Base-by-base conservation (phyloP, 495 filamentous ascomycete genomes). In the Hypoxylon cercidicola region DNA sequence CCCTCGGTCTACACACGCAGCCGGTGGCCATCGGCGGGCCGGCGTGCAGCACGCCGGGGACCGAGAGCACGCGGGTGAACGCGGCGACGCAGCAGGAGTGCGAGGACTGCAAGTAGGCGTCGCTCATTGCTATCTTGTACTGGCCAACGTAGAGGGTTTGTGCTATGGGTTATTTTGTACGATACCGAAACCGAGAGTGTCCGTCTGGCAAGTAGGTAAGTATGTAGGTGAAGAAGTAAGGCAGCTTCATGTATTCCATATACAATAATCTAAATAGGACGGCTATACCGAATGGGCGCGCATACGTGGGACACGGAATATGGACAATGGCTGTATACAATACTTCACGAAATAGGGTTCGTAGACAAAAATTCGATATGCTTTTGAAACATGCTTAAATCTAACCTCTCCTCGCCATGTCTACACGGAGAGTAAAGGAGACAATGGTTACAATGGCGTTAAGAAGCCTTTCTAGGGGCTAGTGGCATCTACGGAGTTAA, bases 51-150 rank as follows among this genome's bases (percentile, higher is more conserved):
- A 53, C 46, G 19, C 59, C 60, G 16, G 52, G 34, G 37, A 23
- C 18, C 1, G 55, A 60, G 62, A 60, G 30, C 59, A 25, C 44
- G 57, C 30, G 44, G 48, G 55, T 57, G 34, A 62, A 66, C 10
- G 41, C 34, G 9, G 20, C 13, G 25, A 45, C 41, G 44, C 23
- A 47, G 52, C 50, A 41, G 28, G 62, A 64, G 19, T 72, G 70
- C 19, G 70, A 70, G 54, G 70, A 72, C 34, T 72, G 70, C 25
- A 68, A 68, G 30, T 72, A 40, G 2, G 23, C 30, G 30, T 13
- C 10, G 12, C 4, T 7, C 40, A 43, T 19, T 16, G 6, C 13
- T 19, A 3, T 43, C 3, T 43, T 28, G 25, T 7, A 28, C 25
- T 7, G 7, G 25, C 25, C 3, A 28, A 7, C 25, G 7, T 3